Conservation (phyloP, 352 stramenopile genomes). For the Globisporangium spiculum region DNA sequence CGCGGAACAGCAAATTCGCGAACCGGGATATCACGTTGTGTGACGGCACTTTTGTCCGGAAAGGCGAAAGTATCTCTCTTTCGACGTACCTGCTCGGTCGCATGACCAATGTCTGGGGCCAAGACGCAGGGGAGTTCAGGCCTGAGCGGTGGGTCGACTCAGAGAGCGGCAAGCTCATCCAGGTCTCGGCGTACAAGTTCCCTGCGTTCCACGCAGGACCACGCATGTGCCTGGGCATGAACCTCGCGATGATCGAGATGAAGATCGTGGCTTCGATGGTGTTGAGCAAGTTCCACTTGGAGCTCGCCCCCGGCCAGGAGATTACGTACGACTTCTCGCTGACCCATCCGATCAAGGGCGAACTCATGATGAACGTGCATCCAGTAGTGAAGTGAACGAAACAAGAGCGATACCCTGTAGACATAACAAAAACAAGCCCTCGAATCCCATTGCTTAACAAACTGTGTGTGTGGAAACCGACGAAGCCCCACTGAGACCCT, state of each 20-base stretch:
- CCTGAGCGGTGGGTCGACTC: constrained; percentile 46
- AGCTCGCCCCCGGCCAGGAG: constrained; percentile 23
- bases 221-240: constrained; percentile 44
- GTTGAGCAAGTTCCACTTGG: constrained; percentile 33
- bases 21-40: constrained; percentile 44
- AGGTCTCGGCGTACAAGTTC: constrained; percentile 40
- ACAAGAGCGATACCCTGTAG: too few relatives aligned
- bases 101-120: constrained; percentile 41
- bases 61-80: constrained; percentile 31
- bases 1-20: constrained; percentile 27
- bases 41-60: constrained; percentile 49
- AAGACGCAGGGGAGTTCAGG: constrained; percentile 38
- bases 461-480: too few relatives aligned
- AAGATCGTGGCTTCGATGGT: constrained; percentile 33
- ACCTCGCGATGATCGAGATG: constrained; percentile 3
- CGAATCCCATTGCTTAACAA: too few relatives aligned
- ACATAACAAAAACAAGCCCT: too few relatives aligned
- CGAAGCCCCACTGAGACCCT: too few relatives aligned
- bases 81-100: constrained; percentile 39
- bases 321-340: constrained; percentile 33
- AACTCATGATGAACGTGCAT: constrained; percentile 16
- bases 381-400: background rate
- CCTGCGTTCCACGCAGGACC: constrained; percentile 48
- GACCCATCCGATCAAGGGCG: constrained; percentile 33
- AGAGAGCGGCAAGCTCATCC: constrained; percentile 24